Percentiles rank a stretch among this genome's conserved stretches.
Evolutionary conservation across 345 rosid species (phyloP).

Genomic region (Mangifera indica): DNA sequence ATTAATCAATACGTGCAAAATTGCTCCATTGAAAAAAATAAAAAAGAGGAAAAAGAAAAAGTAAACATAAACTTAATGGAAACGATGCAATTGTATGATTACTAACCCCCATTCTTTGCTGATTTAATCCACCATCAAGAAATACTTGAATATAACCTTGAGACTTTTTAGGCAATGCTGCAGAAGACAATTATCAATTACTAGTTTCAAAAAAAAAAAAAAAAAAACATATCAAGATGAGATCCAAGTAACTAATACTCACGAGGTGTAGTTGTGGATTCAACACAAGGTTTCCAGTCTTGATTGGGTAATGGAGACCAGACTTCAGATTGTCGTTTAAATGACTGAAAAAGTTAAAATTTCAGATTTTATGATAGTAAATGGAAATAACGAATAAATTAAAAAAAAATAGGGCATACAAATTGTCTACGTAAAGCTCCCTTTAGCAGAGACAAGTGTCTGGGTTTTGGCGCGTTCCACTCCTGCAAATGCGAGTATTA

Average conservation of each 20-base stretch:
- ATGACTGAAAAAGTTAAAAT: slow-evolving; percentile 36
- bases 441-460: slow-evolving; percentile 57
- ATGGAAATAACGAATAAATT: not conserved
- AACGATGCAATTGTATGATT: not conserved
- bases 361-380: too few relatives aligned
- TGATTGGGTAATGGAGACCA: slow-evolving; percentile 88
- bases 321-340: slow-evolving; percentile 57
- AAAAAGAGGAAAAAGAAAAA: too few relatives aligned
- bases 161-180: slow-evolving; percentile 61
- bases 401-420: slow-evolving; percentile 41
- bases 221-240: not conserved
- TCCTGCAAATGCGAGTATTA: slow-evolving; percentile 50
- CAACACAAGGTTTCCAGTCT: slow-evolving; percentile 77
- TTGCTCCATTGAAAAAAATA: too few relatives aligned
- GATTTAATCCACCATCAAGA: slow-evolving; percentile 97
- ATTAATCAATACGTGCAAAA: too few relatives aligned
- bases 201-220: not conserved
- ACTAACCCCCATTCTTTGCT: slow-evolving; percentile 97
- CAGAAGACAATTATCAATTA: slow-evolving; percentile 18
- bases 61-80: not conserved
- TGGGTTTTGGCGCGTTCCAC: slow-evolving; percentile 91
- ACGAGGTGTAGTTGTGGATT: slow-evolving; percentile 34
- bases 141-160: slow-evolving; percentile 81
- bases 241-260: slow-evolving; percentile 32
- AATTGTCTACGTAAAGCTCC: slow-evolving; percentile 58